phyloP scores from a whole-genome alignment of 2,329 filamentous ascomycete genomes.

The Phialophora chinensis region DNA sequence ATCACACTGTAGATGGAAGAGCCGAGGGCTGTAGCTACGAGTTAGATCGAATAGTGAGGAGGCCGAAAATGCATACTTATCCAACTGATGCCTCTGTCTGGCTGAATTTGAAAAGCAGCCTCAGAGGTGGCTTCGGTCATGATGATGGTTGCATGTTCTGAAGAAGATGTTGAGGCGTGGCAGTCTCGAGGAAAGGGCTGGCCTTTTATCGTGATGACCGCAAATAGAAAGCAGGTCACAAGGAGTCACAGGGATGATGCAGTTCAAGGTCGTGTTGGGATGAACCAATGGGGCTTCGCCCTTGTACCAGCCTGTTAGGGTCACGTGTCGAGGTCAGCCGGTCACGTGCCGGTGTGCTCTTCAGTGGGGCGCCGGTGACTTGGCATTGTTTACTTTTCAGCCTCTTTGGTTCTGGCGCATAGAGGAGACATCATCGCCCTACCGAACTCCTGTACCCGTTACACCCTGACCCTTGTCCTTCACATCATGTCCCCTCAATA shows the following conservation, averaged over 20 bases:
- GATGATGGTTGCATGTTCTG: conserved; percentile 20
- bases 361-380: neutral
- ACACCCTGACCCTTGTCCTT: conserved; percentile 13
- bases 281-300: neutral
- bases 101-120: conserved; percentile 64
- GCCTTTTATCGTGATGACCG: conserved; percentile 10
- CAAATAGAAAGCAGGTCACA: conserved; percentile 20
- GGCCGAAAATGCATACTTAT: conserved; percentile 52
- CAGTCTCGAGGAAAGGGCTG: neutral
- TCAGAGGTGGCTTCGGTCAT: conserved; percentile 29
- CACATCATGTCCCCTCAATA: neutral
- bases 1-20: conserved; percentile 90
- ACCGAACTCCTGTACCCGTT: neutral
- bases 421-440: neutral
- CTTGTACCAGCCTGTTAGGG: neutral
- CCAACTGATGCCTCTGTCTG: conserved; percentile 70
- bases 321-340: neutral
- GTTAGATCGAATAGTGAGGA: neutral
- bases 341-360: no score
- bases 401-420: conserved; percentile 15
- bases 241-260: conserved; percentile 14
- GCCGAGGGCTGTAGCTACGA: conserved; percentile 70
- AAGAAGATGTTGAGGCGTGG: neutral
- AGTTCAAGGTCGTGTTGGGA: neutral
- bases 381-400: conserved; percentile 28